These are phyloP conservation scores for Oropetium thomaeum DNA, from an alignment of 176 grass and related monocot species.

Conservation along the genomic window DNA sequence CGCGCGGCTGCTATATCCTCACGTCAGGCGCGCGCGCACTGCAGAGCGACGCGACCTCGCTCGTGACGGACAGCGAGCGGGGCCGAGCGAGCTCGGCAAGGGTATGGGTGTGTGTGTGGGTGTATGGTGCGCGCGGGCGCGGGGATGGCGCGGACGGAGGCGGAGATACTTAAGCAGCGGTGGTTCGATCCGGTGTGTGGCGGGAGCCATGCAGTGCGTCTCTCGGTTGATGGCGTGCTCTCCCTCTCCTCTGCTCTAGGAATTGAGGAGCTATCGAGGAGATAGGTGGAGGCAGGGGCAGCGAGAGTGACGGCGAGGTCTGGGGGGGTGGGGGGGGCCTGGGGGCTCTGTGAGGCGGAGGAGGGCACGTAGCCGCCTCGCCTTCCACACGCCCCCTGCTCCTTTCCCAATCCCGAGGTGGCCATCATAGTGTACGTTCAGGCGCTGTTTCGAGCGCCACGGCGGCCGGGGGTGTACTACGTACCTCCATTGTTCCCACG, in stretches of 20 bases:
- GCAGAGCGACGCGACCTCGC: background rate
- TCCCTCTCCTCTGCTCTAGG: no score
- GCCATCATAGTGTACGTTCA: constrained; percentile 7
- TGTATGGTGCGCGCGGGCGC: background rate
- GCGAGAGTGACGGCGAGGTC: constrained; percentile 51
- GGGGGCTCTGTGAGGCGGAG: constrained; percentile 37
- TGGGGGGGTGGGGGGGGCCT: no score
- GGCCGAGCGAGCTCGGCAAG: background rate
- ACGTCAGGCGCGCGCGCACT: background rate
- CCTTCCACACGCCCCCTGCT: constrained; percentile 38
- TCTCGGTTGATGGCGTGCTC: background rate
- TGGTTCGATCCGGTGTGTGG: constrained; percentile 26
- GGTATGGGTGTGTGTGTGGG: background rate
- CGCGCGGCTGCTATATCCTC: constrained; percentile 14
- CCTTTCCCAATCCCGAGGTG: background rate
- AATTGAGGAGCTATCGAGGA: background rate
- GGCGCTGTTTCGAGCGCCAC: background rate
- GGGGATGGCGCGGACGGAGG: background rate
- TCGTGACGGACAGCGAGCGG: background rate
- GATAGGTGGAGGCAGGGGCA: constrained; percentile 11
- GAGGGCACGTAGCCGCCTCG: constrained; percentile 54
- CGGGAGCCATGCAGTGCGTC: constrained; percentile 27
- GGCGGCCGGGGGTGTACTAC: no score
- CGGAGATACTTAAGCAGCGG: constrained; percentile 36
- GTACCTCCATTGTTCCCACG: no score